Percentiles rank a stretch among this genome's conserved stretches.
Conservation (phyloP, 2,329 filamentous ascomycete species). For the Tetracladium maxilliforme region DNA sequence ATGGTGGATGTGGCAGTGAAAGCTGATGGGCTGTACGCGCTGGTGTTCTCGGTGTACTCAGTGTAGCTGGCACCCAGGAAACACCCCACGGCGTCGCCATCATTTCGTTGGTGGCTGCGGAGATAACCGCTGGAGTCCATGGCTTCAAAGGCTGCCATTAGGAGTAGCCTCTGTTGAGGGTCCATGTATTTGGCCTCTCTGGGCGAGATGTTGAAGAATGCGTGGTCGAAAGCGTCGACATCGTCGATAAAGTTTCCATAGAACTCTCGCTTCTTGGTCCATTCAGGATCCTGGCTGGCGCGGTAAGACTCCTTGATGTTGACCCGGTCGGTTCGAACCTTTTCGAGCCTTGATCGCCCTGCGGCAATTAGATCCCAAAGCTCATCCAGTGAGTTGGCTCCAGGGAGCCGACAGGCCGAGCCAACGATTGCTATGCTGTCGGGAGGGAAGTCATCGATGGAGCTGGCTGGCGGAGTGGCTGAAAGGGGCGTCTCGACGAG, state of each 20-base stretch:
- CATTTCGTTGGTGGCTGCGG: slow-evolving; percentile 9
- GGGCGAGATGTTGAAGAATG: slow-evolving; percentile 80
- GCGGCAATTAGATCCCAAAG: not conserved
- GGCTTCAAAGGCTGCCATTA: slow-evolving; percentile 68
- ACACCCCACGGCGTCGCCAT: slow-evolving; percentile 14
- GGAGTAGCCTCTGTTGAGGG: slow-evolving; percentile 63
- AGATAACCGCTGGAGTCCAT: slow-evolving; percentile 71
- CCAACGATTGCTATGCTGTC: too few species aligned
- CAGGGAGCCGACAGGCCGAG: not conserved
- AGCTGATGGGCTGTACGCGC: slow-evolving; percentile 14
- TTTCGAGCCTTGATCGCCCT: slow-evolving; percentile 8
- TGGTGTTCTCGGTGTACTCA: slow-evolving; percentile 16
- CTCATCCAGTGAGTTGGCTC: not conserved
- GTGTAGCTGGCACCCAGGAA: slow-evolving; percentile 16
- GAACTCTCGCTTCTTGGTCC: too few species aligned
- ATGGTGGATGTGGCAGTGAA: slow-evolving; percentile 15
- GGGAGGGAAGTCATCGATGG: too few species aligned
- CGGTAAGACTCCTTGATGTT: too few species aligned
- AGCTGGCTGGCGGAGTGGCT: too few species aligned
- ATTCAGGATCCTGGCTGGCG: too few species aligned
- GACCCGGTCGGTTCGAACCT: slow-evolving; percentile 6
- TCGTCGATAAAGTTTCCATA: too few species aligned
- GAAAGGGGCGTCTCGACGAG: too few species aligned
- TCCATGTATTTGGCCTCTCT: slow-evolving; percentile 69
- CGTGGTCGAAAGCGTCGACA: slow-evolving; percentile 64